Conservation (phyloP, 805 yeast genomes). For the Huiozyma naganishii region DNA sequence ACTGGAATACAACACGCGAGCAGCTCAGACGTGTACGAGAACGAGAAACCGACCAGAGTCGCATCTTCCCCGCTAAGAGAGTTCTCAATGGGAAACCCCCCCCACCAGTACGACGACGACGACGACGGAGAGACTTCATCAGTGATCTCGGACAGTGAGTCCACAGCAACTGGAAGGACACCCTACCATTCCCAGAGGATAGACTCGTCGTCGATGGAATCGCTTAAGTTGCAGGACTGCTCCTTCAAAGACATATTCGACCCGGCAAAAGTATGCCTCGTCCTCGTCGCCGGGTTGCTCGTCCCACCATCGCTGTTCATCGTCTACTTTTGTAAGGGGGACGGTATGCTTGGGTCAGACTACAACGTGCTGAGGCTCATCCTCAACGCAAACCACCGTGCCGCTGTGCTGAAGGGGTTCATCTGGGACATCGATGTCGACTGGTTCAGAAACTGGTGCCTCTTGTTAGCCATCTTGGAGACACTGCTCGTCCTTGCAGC, state of each 20-base stretch:
- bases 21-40: no score
- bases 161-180: conserved; percentile 2
- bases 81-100: conserved; percentile 3
- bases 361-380: conserved; percentile 14
- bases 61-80: conserved; percentile 4
- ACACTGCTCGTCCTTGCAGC: conserved; percentile 28
- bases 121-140: no score
- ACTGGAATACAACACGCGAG: no score
- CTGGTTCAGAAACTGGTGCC: conserved; percentile 23
- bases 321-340: conserved; percentile 11
- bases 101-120: no score
- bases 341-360: conserved; percentile 7
- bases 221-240: conserved; percentile 8
- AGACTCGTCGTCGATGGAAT: conserved; percentile 13
- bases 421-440: conserved; percentile 20
- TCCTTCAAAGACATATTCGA: conserved; percentile 13
- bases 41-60: background rate
- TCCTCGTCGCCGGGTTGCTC: conserved; percentile 10
- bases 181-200: conserved; percentile 7
- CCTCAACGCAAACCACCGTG: conserved; percentile 12
- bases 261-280: conserved; percentile 7
- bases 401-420: conserved; percentile 17
- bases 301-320: conserved; percentile 23
- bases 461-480: conserved; percentile 25
- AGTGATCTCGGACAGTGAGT: background rate